phyloP scores from a whole-genome alignment of 495 filamentous ascomycete species.

The Hypoxylon lenormandii region DNA sequence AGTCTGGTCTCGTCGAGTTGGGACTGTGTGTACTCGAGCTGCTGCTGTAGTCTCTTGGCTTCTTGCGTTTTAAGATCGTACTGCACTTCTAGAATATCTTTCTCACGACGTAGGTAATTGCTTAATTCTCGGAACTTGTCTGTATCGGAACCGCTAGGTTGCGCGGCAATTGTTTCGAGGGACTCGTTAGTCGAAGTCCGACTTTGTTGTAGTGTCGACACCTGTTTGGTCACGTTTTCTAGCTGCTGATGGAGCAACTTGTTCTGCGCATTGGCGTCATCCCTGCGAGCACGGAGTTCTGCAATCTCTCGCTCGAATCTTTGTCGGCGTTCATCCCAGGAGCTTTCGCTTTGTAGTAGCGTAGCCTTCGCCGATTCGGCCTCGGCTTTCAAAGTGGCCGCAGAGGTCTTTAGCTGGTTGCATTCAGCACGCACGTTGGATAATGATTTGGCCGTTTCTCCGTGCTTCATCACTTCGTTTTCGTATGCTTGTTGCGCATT shows the following conservation, averaged over 20 bases:
- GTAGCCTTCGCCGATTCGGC: slow-evolving; percentile 83
- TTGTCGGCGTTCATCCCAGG: slow-evolving; percentile 83
- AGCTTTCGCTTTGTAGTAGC: slow-evolving; percentile 82
- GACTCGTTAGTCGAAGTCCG: slow-evolving; percentile 67
- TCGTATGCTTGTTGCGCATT: slow-evolving; percentile 96
- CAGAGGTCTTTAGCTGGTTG: slow-evolving; percentile 81
- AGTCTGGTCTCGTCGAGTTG: slow-evolving; percentile 87
- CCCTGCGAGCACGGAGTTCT: slow-evolving; percentile 79
- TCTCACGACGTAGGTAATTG: slow-evolving; percentile 90
- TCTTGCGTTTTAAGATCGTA: slow-evolving; percentile 89
- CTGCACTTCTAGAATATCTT: slow-evolving; percentile 96
- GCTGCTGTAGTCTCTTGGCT: slow-evolving; percentile 84
- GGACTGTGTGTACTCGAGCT: slow-evolving; percentile 84
- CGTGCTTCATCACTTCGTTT: slow-evolving; percentile 90
- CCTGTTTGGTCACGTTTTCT: slow-evolving; percentile 81
- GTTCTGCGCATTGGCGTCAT: slow-evolving; percentile 86
- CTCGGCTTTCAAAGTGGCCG: slow-evolving; percentile 76
- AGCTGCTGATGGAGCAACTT: slow-evolving; percentile 87
- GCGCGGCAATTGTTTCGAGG: slow-evolving; percentile 44
- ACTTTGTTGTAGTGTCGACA: slow-evolving; percentile 78
- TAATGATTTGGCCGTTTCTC: slow-evolving; percentile 85
- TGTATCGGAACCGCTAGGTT: slow-evolving; percentile 54
- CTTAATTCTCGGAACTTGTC: slow-evolving; percentile 86
- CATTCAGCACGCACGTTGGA: slow-evolving; percentile 81
- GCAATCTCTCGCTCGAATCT: slow-evolving; percentile 83